phyloP scores from a whole-genome alignment of 306 rosid genomes.

The Prunus kanzakura region DNA sequence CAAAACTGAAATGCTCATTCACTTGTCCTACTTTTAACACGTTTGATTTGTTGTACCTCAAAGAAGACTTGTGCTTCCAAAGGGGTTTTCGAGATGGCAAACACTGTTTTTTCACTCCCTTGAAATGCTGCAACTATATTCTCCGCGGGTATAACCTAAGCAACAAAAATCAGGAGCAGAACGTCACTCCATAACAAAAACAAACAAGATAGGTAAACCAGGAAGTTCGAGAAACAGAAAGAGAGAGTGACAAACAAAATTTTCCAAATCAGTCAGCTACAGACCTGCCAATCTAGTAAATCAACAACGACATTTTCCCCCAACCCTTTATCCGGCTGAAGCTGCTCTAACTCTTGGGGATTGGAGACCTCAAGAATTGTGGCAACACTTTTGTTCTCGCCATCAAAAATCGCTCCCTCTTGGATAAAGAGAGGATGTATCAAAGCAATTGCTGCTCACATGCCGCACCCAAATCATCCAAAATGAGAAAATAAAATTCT shows the following conservation, averaged over 20 bases:
- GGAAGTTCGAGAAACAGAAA: neutral
- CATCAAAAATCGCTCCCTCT: constrained; percentile 63
- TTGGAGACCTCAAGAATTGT: constrained; percentile 53
- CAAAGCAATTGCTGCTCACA: constrained; percentile 57
- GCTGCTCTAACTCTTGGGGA: constrained; percentile 59
- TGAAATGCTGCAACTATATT: constrained; percentile 88
- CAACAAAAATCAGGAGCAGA: constrained; percentile 7
- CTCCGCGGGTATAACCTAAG: constrained; percentile 85
- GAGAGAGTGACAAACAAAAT: neutral
- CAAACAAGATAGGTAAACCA: neutral
- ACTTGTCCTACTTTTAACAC: constrained; percentile 2
- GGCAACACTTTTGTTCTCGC: constrained; percentile 52
- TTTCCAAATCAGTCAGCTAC: neutral
- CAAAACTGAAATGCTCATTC: neutral
- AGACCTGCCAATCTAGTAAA: constrained; percentile 96
- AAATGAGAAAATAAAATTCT: constrained; percentile 11
- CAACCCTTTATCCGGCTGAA: constrained; percentile 46
- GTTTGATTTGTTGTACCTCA: constrained; percentile 53
- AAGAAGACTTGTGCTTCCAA: constrained; percentile 74
- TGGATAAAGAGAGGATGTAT: constrained; percentile 58
- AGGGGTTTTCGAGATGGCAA: constrained; percentile 54
- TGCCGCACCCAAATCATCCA: constrained; percentile 27
- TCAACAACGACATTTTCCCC: constrained; percentile 65
- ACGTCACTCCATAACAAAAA: neutral
- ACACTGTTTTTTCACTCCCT: constrained; percentile 61